Conservation (phyloP, 2,329 filamentous ascomycete genomes). For the Nemania sp. region DNA sequence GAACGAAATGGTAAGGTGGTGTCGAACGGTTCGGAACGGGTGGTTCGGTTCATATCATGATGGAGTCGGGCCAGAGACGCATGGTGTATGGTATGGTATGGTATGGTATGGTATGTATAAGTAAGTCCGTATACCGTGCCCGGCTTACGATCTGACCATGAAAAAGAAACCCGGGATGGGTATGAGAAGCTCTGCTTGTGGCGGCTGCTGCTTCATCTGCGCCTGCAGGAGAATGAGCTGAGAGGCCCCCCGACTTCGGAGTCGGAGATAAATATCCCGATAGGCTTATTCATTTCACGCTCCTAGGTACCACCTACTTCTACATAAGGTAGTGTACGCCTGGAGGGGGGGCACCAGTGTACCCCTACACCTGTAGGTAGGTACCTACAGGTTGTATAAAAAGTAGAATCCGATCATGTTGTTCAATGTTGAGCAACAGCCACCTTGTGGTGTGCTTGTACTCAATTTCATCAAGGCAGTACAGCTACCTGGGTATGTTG, state of each 20-base stretch:
- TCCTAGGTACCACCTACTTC: no score
- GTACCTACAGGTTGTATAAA: no score
- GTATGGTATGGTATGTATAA: no score
- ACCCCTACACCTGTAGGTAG: no score
- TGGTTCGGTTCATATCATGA: constrained; percentile 3
- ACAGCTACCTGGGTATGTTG: no score
- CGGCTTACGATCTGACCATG: neutral
- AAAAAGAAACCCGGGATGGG: no score
- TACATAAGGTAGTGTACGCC: no score
- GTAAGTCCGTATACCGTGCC: neutral
- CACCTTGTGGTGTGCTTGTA: no score
- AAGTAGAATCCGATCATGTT: neutral
- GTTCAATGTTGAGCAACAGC: neutral
- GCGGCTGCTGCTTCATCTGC: neutral
- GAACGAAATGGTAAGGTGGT: neutral
- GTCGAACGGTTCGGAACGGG: neutral
- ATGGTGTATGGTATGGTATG: no score
- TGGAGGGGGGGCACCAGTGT: no score
- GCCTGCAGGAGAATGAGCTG: no score
- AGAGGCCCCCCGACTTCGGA: constrained; percentile 18
- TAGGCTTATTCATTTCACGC: neutral
- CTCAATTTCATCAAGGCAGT: no score
- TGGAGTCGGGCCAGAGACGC: neutral
- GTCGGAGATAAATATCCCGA: constrained; percentile 3
- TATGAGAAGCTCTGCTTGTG: neutral